Evolutionary conservation across 352 stramenopile genomes (phyloP).

Genomic region (Phytophthora pinifolia): DNA sequence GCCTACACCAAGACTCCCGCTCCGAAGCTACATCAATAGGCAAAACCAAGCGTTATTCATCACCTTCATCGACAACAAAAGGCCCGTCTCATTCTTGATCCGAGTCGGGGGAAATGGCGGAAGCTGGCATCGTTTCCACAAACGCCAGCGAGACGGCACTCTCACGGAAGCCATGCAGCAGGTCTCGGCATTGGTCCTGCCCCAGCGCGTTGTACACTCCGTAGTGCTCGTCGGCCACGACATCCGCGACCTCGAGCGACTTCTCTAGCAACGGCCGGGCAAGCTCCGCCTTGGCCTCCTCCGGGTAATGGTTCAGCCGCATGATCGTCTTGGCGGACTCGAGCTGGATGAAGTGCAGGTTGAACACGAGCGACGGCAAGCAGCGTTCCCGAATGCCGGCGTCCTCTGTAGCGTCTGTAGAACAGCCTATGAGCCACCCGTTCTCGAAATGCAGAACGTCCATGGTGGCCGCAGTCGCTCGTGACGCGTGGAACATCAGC

Average conservation of each 20-base stretch:
- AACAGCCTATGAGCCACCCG: conserved; percentile 68
- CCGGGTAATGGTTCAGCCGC: conserved; percentile 68
- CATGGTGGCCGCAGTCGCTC: conserved; percentile 47
- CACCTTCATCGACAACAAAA: conserved; percentile 13
- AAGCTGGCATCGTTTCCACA: conserved; percentile 38
- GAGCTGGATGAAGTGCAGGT: conserved; percentile 77
- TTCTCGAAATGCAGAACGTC: conserved; percentile 81
- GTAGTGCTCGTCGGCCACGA: conserved; percentile 81
- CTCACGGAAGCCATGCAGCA: conserved; percentile 69
- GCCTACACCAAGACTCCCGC: conserved; percentile 36
- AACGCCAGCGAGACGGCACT: conserved; percentile 66
- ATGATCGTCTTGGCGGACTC: conserved; percentile 74
- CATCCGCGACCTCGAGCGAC: conserved; percentile 70
- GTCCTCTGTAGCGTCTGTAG: conserved; percentile 45
- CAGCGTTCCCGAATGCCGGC: conserved; percentile 48
- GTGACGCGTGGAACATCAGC: conserved; percentile 75
- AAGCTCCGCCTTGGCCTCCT: conserved; percentile 54
- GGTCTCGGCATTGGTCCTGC: conserved; percentile 60
- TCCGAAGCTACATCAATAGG: conserved; percentile 12
- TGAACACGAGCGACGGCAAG: conserved; percentile 67
- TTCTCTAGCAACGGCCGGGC: conserved; percentile 66
- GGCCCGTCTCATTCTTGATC: conserved; percentile 28
- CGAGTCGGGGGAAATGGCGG: conserved; percentile 15
- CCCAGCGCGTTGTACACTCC: conserved; percentile 60
- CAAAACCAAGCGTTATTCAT: conserved; percentile 1